Evolutionary conservation across 2,329 filamentous ascomycete genomes (phyloP).

Genomic region (Magnaporthales sp.): DNA sequence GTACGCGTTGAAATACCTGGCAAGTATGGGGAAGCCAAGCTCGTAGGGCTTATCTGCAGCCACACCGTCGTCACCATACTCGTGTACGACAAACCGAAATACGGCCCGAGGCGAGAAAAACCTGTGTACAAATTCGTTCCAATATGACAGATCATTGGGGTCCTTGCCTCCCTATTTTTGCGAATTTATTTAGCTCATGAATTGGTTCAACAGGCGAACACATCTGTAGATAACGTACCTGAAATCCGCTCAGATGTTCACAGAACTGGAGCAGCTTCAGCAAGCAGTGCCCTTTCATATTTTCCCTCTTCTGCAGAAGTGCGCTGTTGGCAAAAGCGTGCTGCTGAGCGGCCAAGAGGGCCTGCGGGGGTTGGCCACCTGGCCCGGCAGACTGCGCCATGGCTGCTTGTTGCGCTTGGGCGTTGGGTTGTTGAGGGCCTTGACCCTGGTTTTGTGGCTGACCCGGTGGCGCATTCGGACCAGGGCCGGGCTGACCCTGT

Average conservation of each 20-base stretch:
- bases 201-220: not conserved
- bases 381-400: slow-evolving; percentile 14
- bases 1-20: slow-evolving; percentile 83
- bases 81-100: slow-evolving; percentile 63
- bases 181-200: slow-evolving; percentile 4
- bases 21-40: slow-evolving; percentile 70
- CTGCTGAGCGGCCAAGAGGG: slow-evolving; percentile 28
- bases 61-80: slow-evolving; percentile 40
- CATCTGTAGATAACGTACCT: slow-evolving; percentile 27
- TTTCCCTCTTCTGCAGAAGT: slow-evolving; percentile 34
- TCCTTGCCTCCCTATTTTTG: slow-evolving; percentile 29
- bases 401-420: slow-evolving; percentile 20
- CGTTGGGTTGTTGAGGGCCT: slow-evolving; percentile 21
- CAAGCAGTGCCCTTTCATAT: slow-evolving; percentile 47
- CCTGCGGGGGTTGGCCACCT: slow-evolving; percentile 30
- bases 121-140: slow-evolving; percentile 68
- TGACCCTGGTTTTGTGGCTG: slow-evolving; percentile 24
- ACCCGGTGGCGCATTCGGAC: slow-evolving; percentile 26
- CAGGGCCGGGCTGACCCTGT: slow-evolving; percentile 32
- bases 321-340: slow-evolving; percentile 24
- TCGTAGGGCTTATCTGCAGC: slow-evolving; percentile 68
- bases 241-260: slow-evolving; percentile 51
- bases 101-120: slow-evolving; percentile 76
- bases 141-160: slow-evolving; percentile 63
- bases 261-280: slow-evolving; percentile 54